A percentile compares a stretch with the other conserved stretches of the same genome.
Evolutionary conservation across 345 rosid species (phyloP).

Genomic region (Barbarea vulgaris): DNA sequence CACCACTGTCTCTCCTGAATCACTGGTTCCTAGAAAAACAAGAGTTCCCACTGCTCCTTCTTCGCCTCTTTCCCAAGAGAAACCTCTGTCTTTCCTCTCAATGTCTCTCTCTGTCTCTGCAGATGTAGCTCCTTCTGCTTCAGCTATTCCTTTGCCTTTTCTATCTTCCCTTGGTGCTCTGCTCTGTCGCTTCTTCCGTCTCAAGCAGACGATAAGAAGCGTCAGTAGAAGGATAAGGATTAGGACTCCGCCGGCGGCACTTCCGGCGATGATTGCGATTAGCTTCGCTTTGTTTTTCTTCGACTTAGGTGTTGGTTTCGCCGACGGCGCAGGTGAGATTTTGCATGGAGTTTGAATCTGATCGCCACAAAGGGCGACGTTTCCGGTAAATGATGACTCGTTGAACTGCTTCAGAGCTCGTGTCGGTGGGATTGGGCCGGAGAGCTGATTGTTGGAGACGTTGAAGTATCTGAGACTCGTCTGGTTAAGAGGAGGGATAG

Average conservation of each 20-base stretch:
- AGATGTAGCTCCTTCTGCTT: slow-evolving; percentile 32
- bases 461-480: slow-evolving; percentile 78
- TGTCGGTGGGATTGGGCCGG: slow-evolving; percentile 76
- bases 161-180: slow-evolving; percentile 39
- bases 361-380: slow-evolving; percentile 71
- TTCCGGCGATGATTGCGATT: slow-evolving; percentile 56
- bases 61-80: slow-evolving; percentile 80
- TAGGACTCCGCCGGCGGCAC: slow-evolving; percentile 54
- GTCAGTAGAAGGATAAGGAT: slow-evolving; percentile 33
- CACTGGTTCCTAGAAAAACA: slow-evolving; percentile 70
- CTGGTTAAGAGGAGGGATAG: slow-evolving; percentile 79
- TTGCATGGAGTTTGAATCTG: slow-evolving; percentile 63
- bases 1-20: slow-evolving; percentile 52
- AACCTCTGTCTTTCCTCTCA: slow-evolving; percentile 51
- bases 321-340: slow-evolving; percentile 29
- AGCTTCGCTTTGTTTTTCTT: slow-evolving; percentile 40
- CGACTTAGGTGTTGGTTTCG: slow-evolving; percentile 18
- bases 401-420: slow-evolving; percentile 70
- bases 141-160: slow-evolving; percentile 35
- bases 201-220: slow-evolving; percentile 32
- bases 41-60: slow-evolving; percentile 77
- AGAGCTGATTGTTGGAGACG: slow-evolving; percentile 71
- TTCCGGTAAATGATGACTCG: slow-evolving; percentile 59
- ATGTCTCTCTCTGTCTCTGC: slow-evolving; percentile 42
- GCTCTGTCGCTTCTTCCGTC: slow-evolving; percentile 34